Percentiles rank a stretch among this genome's conserved stretches.
Evolutionary conservation across 305 asterid species (phyloP).

Genomic region (Fraxinus xanthoxyloides): DNA sequence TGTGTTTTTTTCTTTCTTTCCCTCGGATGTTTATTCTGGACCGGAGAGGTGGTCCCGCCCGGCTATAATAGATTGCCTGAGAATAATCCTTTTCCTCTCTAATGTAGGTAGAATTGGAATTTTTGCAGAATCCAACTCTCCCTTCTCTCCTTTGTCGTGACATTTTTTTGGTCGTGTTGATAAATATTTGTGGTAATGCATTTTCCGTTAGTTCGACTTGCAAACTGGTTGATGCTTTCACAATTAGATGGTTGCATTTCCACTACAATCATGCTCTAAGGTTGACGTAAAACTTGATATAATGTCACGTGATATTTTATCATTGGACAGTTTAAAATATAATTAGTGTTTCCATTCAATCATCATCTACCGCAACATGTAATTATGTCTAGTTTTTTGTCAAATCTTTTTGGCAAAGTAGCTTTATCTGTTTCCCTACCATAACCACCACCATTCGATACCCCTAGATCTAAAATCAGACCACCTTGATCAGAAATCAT

Average conservation of each 20-base stretch:
- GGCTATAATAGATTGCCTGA: conserved; percentile 46
- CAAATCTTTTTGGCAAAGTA: no score
- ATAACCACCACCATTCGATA: background rate
- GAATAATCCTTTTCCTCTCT: conserved; percentile 32
- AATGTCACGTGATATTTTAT: no score
- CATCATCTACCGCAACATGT: no score
- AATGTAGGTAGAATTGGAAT: conserved; percentile 35
- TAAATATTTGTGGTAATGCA: conserved; percentile 14
- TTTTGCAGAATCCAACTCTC: conserved; percentile 42
- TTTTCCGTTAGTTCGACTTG: conserved; percentile 8
- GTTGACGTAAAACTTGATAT: no score
- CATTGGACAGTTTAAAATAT: no score
- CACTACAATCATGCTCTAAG: no score
- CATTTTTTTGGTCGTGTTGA: background rate
- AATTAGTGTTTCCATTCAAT: no score
- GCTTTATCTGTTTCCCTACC: no score
- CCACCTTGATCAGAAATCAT: background rate
- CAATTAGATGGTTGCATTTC: no score
- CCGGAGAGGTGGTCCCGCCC: conserved; percentile 48
- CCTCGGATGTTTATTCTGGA: conserved; percentile 22
- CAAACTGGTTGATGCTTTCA: no score
- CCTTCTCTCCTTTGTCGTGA: background rate
- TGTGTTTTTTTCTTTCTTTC: background rate
- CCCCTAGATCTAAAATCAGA: background rate
- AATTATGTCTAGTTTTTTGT: no score